Conservation (phyloP, 306 rosid genomes). For the Styphnolobium japonicum region DNA sequence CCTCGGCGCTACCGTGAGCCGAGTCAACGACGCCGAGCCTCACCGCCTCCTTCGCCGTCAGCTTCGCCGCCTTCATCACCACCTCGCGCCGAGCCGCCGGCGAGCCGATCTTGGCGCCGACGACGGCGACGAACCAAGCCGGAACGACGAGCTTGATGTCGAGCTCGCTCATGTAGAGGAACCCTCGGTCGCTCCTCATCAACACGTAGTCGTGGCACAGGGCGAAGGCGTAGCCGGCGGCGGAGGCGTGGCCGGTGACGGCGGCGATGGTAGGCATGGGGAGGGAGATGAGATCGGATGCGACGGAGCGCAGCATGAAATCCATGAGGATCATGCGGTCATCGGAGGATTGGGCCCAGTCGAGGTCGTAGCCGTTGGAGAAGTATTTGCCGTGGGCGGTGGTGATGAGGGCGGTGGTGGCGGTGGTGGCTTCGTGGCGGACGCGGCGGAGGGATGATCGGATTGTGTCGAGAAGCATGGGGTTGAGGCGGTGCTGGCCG, state of each 20-base stretch:
- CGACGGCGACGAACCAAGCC: constrained; percentile 49
- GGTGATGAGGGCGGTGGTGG: constrained; percentile 69
- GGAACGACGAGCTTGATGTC: constrained; percentile 60
- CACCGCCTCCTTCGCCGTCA: constrained; percentile 59
- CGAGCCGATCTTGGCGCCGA: constrained; percentile 50
- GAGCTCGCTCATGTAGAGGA: constrained; percentile 86
- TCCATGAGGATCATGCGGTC: constrained; percentile 28
- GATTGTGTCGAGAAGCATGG: constrained; percentile 55
- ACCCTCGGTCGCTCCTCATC: constrained; percentile 73
- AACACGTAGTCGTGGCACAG: constrained; percentile 68
- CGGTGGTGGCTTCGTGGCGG: constrained; percentile 44
- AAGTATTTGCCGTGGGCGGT: constrained; percentile 84
- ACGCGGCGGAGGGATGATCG: constrained; percentile 50
- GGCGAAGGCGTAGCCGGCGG: constrained; percentile 68
- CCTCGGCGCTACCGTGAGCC: constrained; percentile 49
- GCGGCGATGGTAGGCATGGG: constrained; percentile 84
- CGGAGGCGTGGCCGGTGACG: constrained; percentile 78
- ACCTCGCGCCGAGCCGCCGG: constrained; percentile 49
- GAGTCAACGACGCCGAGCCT: constrained; percentile 59
- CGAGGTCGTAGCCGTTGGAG: constrained; percentile 82
- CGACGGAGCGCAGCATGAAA: constrained; percentile 43
- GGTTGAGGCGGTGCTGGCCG: constrained; percentile 74
- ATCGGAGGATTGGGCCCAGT: constrained; percentile 38
- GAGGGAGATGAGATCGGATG: constrained; percentile 55
- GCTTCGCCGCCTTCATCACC: constrained; percentile 58